Percentiles rank a stretch among this genome's conserved stretches.
Evolutionary conservation across 208 protist species (phyloP).

Genomic region (Tetramitus jugosus): DNA sequence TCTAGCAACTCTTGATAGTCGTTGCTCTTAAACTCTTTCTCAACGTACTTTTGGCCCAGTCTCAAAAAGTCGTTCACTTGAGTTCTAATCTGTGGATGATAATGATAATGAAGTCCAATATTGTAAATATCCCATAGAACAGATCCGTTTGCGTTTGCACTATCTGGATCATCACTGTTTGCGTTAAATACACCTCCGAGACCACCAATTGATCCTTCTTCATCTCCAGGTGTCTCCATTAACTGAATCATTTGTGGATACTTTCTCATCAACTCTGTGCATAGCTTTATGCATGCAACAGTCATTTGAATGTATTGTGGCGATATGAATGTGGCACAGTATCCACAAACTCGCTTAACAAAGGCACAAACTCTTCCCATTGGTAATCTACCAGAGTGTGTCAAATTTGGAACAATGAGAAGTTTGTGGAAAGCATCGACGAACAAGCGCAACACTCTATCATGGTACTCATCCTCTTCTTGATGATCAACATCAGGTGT

Average conservation of each 20-base stretch:
- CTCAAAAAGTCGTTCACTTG: neutral
- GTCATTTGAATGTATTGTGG: neutral
- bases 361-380: neutral
- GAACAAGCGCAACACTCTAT: neutral
- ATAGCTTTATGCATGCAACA: neutral
- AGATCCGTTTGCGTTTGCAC: neutral
- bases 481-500: neutral
- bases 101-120: neutral
- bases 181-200: too few species aligned
- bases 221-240: neutral
- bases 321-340: too few species aligned
- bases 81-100: too few species aligned
- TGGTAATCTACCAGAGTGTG: too few species aligned
- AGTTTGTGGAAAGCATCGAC: neutral
- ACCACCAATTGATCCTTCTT: constrained; percentile 10
- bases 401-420: neutral
- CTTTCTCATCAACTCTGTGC: neutral
- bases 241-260: constrained; percentile 1
- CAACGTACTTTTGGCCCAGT: neutral
- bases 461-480: neutral
- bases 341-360: neutral
- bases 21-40: neutral
- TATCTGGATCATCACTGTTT: neutral
- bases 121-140: neutral
- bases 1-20: neutral